Conservation (phyloP, 768 basidiomycete species). For the Inosperma sp. region DNA sequence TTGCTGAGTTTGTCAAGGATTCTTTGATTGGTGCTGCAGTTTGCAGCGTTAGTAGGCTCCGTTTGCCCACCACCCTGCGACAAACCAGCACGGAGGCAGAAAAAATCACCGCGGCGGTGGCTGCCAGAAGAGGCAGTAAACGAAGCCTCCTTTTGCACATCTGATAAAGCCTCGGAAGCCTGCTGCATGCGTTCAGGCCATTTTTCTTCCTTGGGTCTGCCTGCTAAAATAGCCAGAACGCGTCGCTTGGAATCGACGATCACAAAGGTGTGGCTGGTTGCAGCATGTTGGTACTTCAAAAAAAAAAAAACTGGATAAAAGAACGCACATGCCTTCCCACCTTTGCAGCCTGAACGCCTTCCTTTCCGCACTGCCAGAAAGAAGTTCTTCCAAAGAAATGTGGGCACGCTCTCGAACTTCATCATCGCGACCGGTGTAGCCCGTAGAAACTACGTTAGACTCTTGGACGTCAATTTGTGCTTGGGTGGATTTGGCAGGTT, state of each 20-base stretch:
- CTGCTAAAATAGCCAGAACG: not conserved
- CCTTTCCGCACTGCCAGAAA: no score
- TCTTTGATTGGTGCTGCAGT: not conserved
- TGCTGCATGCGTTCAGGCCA: not conserved
- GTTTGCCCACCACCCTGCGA: conserved; percentile 7
- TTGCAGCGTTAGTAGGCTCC: not conserved
- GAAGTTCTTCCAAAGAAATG: no score
- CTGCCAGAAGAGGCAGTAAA: not conserved
- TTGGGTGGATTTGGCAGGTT: no score
- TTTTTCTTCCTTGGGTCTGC: not conserved
- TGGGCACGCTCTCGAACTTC: no score
- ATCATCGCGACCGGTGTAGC: no score
- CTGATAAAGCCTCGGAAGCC: not conserved
- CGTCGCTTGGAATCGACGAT: not conserved
- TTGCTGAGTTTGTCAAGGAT: not conserved
- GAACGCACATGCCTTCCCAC: not conserved
- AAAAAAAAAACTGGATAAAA: not conserved
- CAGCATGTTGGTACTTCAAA: not conserved
- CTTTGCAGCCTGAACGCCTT: not conserved
- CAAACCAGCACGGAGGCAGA: not conserved
- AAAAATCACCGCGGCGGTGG: conserved; percentile 1
- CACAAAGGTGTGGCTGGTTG: not conserved
- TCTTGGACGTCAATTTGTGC: no score
- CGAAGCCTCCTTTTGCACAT: not conserved
- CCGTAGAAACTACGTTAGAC: no score